Conservation (phyloP, 108 stramenopile species). For the Fragilaria crotonensis region DNA sequence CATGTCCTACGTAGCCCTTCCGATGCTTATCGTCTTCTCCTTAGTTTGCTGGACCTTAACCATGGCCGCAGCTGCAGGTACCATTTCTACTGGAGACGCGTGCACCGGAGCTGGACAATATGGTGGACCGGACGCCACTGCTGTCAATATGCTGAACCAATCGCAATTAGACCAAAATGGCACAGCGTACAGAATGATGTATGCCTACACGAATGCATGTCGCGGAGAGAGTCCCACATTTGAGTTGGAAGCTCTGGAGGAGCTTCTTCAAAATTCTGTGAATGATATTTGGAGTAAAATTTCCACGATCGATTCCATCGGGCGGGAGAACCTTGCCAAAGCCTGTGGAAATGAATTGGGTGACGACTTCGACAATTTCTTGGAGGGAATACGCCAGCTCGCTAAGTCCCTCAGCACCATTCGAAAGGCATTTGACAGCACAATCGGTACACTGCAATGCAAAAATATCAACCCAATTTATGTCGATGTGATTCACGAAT, state of each 20-base stretch:
- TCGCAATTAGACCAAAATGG: background rate
- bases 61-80: constrained; percentile 13
- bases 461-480: constrained; percentile 29
- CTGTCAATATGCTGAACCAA: background rate
- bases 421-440: constrained; percentile 24
- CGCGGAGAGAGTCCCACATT: constrained; percentile 17
- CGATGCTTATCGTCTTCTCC: constrained; percentile 17
- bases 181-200: background rate
- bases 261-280: constrained; percentile 11
- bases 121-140: background rate
- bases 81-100: constrained; percentile 26
- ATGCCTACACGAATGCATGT: constrained; percentile 11
- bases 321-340: constrained; percentile 12
- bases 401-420: constrained; percentile 29
- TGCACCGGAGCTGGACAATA: constrained; percentile 6
- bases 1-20: constrained; percentile 35
- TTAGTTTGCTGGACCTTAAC: constrained; percentile 20
- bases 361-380: constrained; percentile 16
- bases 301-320: constrained; percentile 33
- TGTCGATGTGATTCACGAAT: constrained; percentile 19
- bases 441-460: constrained; percentile 20
- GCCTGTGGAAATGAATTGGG: constrained; percentile 27
- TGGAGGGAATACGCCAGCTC: constrained; percentile 20
- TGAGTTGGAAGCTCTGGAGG: constrained; percentile 7
- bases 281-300: constrained; percentile 35